Evolutionary conservation across 1,284 basidiomycete genomes (phyloP).

Genomic region (Takashimella koratensis): DNA sequence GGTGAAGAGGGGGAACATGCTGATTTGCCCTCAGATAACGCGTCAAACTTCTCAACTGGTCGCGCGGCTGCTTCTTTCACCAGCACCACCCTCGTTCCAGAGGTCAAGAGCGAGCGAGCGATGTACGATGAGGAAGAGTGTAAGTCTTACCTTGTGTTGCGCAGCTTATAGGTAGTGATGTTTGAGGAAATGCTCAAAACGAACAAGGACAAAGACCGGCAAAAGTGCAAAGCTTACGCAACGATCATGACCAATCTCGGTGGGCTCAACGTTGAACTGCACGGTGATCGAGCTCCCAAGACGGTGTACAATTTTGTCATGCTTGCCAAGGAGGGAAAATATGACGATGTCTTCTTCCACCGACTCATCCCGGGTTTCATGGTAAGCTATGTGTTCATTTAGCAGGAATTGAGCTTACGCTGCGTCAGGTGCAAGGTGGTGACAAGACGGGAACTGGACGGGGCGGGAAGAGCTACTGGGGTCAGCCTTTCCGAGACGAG

Average conservation of each 20-base stretch:
- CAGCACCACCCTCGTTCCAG: conserved; percentile 81
- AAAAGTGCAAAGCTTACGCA: conserved; percentile 83
- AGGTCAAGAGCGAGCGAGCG: conserved; percentile 70
- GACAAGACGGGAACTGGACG: conserved; percentile 94
- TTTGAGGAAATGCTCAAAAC: conserved; percentile 80
- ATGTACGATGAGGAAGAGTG: conserved; percentile 77
- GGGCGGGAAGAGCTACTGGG: conserved; percentile 93
- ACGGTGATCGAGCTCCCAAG: conserved; percentile 74
- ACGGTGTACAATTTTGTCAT: conserved; percentile 97
- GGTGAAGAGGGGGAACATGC: too few species aligned
- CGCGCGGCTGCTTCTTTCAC: conserved; percentile 88
- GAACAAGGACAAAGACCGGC: conserved; percentile 85
- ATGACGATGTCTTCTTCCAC: conserved; percentile 78
- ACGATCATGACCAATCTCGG: conserved; percentile 87
- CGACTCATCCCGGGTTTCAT: conserved; percentile 95
- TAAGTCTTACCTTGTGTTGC: conserved; percentile 40
- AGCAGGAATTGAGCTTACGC: background rate
- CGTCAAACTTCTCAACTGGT: conserved; percentile 87
- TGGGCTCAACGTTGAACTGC: conserved; percentile 85
- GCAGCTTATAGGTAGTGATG: conserved; percentile 57
- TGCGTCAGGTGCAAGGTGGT: conserved; percentile 77
- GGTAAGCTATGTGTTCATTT: conserved; percentile 54
- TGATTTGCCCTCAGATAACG: conserved; percentile 68
- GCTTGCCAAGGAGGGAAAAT: conserved; percentile 83
- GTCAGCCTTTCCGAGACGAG: conserved; percentile 91